Evolutionary conservation across 768 basidiomycete genomes (phyloP).

Genomic region (Coprinellus micaceus): DNA sequence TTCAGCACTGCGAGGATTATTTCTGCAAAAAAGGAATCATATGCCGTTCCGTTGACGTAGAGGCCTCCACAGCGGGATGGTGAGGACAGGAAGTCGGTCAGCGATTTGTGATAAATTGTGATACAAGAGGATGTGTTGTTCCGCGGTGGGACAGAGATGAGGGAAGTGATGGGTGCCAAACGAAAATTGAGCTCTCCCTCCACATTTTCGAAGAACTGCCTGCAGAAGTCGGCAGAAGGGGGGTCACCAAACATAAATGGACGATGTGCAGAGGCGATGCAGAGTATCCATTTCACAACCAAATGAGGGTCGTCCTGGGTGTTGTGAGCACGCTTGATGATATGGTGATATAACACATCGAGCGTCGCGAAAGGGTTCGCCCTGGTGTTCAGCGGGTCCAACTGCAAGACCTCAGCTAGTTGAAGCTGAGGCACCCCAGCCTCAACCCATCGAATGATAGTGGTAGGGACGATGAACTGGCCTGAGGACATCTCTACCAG

Average conservation of each 20-base stretch:
- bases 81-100: neutral
- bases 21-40: no score
- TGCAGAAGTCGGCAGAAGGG: neutral
- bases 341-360: neutral
- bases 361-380: neutral
- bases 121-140: neutral
- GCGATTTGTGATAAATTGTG: neutral
- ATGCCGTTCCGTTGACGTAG: no score
- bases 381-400: no score
- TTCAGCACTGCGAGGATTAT: no score
- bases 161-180: neutral
- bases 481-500: slow-evolving; percentile 7
- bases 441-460: slow-evolving; percentile 8
- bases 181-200: neutral
- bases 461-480: slow-evolving; percentile 16
- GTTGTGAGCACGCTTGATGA: neutral
- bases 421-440: slow-evolving; percentile 10
- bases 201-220: neutral
- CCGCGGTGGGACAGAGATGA: neutral
- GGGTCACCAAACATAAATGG: neutral
- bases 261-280: no score
- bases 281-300: neutral
- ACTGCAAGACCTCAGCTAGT: slow-evolving; percentile 1
- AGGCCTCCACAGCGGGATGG: no score
- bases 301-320: neutral